A percentile compares a stretch with the other conserved stretches of the same genome.
Evolutionary conservation across 768 basidiomycete species (phyloP).

Genomic region (Mrakia hoshinonis): DNA sequence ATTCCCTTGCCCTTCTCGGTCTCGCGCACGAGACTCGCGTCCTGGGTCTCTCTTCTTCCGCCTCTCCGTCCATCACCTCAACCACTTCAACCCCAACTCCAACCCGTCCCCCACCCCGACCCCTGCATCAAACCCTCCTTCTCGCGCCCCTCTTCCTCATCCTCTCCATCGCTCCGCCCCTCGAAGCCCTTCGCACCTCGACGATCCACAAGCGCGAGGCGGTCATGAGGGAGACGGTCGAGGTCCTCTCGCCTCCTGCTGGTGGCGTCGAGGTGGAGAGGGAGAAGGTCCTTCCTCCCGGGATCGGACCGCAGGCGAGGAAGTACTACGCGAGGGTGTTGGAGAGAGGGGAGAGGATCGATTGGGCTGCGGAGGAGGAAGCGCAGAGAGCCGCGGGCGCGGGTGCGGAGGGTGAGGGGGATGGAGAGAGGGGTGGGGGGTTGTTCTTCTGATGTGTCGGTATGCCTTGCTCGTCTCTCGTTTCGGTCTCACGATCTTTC

Average conservation of each 20-base stretch:
- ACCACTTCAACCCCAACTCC: background rate
- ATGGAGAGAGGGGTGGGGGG: background rate
- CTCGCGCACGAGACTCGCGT: background rate
- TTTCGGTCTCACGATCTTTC: too few species aligned
- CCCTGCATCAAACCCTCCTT: background rate
- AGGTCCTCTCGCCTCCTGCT: background rate
- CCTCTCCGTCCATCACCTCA: background rate
- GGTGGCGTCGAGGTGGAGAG: background rate
- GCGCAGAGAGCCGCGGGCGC: conserved; percentile 19
- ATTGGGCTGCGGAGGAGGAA: conserved; percentile 29
- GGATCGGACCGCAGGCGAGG: background rate
- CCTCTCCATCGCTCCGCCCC: conserved; percentile 10
- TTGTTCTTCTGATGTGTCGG: background rate
- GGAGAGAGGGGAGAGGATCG: conserved; percentile 25
- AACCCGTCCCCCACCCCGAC: background rate
- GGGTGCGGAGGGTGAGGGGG: conserved; percentile 10
- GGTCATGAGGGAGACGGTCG: conserved; percentile 11
- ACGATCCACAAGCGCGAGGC: conserved; percentile 8
- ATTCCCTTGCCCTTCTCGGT: background rate
- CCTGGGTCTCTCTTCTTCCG: background rate
- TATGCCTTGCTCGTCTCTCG: too few species aligned
- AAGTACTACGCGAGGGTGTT: conserved; percentile 11
- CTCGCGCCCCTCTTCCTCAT: conserved; percentile 11
- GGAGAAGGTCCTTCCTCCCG: background rate
- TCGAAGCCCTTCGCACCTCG: background rate